phyloP scores from a whole-genome alignment of 208 protist genomes.

The Naegleria lovaniensis region DNA sequence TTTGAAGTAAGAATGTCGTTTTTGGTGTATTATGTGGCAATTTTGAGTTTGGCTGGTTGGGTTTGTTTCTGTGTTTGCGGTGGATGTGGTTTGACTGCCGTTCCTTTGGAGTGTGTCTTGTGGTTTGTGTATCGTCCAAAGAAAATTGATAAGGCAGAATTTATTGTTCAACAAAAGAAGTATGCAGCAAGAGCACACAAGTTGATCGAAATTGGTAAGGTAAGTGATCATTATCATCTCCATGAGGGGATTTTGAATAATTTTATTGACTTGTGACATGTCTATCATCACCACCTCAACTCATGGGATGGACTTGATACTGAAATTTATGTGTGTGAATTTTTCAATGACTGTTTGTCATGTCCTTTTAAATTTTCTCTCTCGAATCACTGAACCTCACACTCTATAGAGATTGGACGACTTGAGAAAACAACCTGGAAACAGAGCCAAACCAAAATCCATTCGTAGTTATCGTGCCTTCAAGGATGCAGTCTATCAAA shows the following conservation, averaged over 20 bases:
- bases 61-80: not conserved
- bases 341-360: too few relatives aligned
- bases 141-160: not conserved
- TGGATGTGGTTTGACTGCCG: not conserved
- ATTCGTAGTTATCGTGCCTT: not conserved
- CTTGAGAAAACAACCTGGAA: not conserved
- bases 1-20: not conserved
- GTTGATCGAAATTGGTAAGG: not conserved
- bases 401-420: not conserved
- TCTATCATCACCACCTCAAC: too few relatives aligned
- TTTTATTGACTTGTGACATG: too few relatives aligned
- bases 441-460: not conserved
- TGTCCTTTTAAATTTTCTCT: too few relatives aligned
- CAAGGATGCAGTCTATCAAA: slow-evolving; percentile 5
- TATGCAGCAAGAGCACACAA: not conserved
- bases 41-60: slow-evolving; percentile 3
- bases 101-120: not conserved
- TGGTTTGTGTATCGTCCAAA: not conserved
- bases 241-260: too few relatives aligned
- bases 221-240: too few relatives aligned
- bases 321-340: too few relatives aligned
- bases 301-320: too few relatives aligned
- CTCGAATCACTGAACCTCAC: too few relatives aligned
- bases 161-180: not conserved
- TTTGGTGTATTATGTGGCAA: not conserved